phyloP scores from a whole-genome alignment of 108 stramenopile species.

The Cyclostephanos tholiformis region DNA sequence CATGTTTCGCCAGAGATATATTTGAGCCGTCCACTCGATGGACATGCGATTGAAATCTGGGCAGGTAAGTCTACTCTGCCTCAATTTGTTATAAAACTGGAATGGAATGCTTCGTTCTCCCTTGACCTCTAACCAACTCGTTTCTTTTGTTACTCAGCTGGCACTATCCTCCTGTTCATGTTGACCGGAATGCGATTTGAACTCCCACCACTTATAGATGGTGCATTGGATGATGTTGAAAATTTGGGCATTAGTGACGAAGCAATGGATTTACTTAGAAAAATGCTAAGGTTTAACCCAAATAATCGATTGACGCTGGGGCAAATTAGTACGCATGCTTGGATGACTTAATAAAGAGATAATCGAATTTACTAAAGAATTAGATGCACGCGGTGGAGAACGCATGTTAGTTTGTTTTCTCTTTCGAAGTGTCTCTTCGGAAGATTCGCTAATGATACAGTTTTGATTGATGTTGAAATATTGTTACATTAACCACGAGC shows the following conservation, averaged over 20 bases:
- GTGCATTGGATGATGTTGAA: slow-evolving; percentile 26
- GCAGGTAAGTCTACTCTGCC: slow-evolving; percentile 13
- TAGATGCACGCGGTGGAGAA: too few relatives aligned
- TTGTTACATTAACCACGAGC: too few relatives aligned
- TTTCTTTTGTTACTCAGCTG: slow-evolving; percentile 13
- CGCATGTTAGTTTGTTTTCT: too few relatives aligned
- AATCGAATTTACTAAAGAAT: too few relatives aligned
- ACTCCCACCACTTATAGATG: slow-evolving; percentile 22
- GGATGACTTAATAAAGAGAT: not conserved
- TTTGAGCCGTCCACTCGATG: slow-evolving; percentile 46
- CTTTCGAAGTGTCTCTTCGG: too few relatives aligned
- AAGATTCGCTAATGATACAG: too few relatives aligned
- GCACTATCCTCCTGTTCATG: slow-evolving; percentile 66
- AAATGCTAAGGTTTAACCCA: slow-evolving; percentile 42
- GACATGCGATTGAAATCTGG: slow-evolving; percentile 67
- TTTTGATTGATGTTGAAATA: too few relatives aligned
- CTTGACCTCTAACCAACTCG: not conserved
- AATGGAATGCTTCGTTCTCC: not conserved
- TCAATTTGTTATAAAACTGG: not conserved
- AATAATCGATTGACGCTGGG: slow-evolving; percentile 42
- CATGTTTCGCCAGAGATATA: slow-evolving; percentile 68
- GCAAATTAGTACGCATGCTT: slow-evolving; percentile 11
- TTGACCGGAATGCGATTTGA: slow-evolving; percentile 43
- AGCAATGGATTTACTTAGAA: slow-evolving; percentile 46
- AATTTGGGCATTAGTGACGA: slow-evolving; percentile 30